Evolutionary conservation across 768 basidiomycete genomes (phyloP), one percentile per base, ranked within the genome.

Genomic region (Rhodotorula graminis): DNA sequence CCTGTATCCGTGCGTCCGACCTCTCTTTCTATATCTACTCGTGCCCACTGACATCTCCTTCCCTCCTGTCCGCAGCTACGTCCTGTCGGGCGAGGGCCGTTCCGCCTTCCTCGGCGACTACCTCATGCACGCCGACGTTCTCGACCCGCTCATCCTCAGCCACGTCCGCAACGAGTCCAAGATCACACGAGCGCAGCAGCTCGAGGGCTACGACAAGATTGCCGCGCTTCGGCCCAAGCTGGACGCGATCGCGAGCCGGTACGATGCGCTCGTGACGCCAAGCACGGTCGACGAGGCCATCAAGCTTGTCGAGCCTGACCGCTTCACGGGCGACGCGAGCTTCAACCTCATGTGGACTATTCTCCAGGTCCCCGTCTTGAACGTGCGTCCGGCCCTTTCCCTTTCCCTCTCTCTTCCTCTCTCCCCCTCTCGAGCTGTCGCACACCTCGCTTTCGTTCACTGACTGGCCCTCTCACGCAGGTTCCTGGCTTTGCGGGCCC

Each of bases 401-500:
- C 58, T n/a, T 14, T 8, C 40, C 21, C 27, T 25, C 5, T 18
- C 44, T 16, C 27, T 4, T 47, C 31, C 31, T 12, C n/a, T n/a
- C n/a, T n/a, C 15, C 23, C n/a, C 40, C 31, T 9, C 4, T 8
- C 37, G 37, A 4, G 37, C 37, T 37, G 5, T 4, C 37, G 37
- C 37, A 4, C 37, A 5, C 5, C 37, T 37, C 37, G 9, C n/a
- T n/a, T n/a, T n/a, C n/a, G n/a, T n/a, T 4, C 37, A 42, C 44
- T 31, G 29, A 58, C 27, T 6, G 18, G 25, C 2, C 33, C 14
- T 40, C 47, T 5, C 4, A 68, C n/a, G 4, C 80, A 81, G 71
- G 70, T 81, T 18, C 81, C 80, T 2, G 81, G 80, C 27, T 80
- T 80, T 64, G 71, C 68, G 2, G 79, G 80, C 16, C 70, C 70